Evolutionary conservation across 2,329 filamentous ascomycete species (phyloP), one percentile per base, ranked within the genome.

Genomic region (Rachicladosporium sp.): DNA sequence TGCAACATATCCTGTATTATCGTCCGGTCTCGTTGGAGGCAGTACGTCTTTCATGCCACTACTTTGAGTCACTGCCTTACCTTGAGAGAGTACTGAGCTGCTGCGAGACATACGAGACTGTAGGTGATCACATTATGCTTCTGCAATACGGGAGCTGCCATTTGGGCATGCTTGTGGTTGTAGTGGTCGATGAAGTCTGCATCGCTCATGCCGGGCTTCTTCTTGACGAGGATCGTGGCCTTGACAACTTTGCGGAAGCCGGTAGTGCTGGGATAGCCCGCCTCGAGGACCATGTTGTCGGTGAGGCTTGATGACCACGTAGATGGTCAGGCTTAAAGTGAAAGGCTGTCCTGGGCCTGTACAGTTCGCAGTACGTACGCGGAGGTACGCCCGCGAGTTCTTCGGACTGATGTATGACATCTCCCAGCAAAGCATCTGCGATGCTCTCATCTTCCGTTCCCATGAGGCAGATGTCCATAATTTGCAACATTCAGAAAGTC

Each of bases 221-320:
- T 68, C 49, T 66, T 66, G 36, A 68, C 57, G 40, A 67, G 50
- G 31, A 68, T 62, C 9, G 64, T 65, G 31, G 56, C 63, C 50
- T 67, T 67, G 45, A 64, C 60, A 15, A 68, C 64, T 48, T 66
- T 67, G 41, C 64, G 61, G 49, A 68, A 68, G 40, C 63, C 64
- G 12, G 53, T 59, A 0, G 63, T 65, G 46, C 59, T 56, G 8
- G 63, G 54, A 42, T 68, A 67, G 37, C 66, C 64, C 21, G 65
- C 61, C 53, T 66, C 58, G 37, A 67, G 53, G 9, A 60, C 58
- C 58, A 61, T 62, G 12, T n/a, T 36, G 11, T 19, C 15, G 15
- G 15, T 19, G 15, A 19, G 15, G 15, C 15, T 19, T 19, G 15
- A 19, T 19, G 15, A 19, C 15, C 15, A 19, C 15, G 15, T 19